Base-by-base conservation (phyloP, 805 yeast species). In the Saturnispora saitoi region DNA sequence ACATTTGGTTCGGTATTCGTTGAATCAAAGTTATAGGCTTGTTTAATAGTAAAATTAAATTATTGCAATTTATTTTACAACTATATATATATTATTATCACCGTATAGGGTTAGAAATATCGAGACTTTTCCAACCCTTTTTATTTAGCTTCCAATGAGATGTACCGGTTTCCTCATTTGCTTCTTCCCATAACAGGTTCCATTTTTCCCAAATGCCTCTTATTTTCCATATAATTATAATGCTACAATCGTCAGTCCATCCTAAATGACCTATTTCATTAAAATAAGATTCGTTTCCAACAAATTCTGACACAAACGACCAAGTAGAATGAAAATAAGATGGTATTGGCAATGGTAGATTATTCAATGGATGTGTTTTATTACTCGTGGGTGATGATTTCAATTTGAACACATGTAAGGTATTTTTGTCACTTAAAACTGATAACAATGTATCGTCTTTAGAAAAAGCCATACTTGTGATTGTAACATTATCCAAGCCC, bases 171-270 rank as follows among this genome's bases (percentile, higher is more conserved):
- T 41, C 71, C 31, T 89, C 78, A 12, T 72, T 78, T 61, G 84
- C 91, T 61, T 85, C 86, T 61, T 91, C 97, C 96, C 96, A 87
- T 24, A 80, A 70, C 32, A 91, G 78, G 12, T 72, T 78, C 62
- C 85, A 91, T 61, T 85, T 87, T 61, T 91, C 97, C 96, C 96
- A 87, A 28, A 80, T 80, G 4, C 83, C 81, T 52, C 79, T 73
- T 38, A 68, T 65, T 50, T 77, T 75, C 96, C 97, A 89, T 3
- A 91, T 67, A 1, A 90, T 73, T 0, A 88, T 73, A 4, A 91
- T 66, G 11, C 83, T 72, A 53, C 80, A 87, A 54, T 86, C 88
- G 6, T 81, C 81, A 1, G 82, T 71, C 95, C 95, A 87, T 1
- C 91, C 95, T 24, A 79, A 51, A 0, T 72, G 70, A 8, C 83